Conservation (phyloP, 305 asterid genomes). For the Coffea humblotiana region DNA sequence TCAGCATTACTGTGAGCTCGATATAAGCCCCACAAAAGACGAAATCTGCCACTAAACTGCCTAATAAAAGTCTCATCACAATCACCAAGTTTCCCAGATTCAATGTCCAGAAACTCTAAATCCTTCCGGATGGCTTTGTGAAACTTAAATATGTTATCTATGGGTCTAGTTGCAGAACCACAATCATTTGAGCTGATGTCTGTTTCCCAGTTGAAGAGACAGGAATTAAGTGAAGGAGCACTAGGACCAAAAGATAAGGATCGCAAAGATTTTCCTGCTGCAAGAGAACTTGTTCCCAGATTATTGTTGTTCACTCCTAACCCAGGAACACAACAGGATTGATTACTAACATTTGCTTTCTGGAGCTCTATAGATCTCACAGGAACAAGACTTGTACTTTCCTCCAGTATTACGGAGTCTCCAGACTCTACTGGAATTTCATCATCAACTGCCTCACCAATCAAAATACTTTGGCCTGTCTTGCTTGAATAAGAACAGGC, state of each 20-base stretch:
- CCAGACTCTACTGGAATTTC: slow-evolving; percentile 41
- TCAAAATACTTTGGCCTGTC: slow-evolving; percentile 28
- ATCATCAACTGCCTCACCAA: slow-evolving; percentile 35
- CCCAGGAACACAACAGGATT: slow-evolving; percentile 94
- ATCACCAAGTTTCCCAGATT: slow-evolving; percentile 78
- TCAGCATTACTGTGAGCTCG: slow-evolving; percentile 99
- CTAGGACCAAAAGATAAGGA: slow-evolving; percentile 70
- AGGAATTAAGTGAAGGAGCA: slow-evolving; percentile 91
- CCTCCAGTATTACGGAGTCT: slow-evolving; percentile 33
- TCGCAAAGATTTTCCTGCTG: slow-evolving; percentile 76
- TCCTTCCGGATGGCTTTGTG: slow-evolving; percentile 97
- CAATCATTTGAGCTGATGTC: slow-evolving; percentile 50
- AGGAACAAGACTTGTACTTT: slow-evolving; percentile 38
- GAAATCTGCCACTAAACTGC: slow-evolving; percentile 89
- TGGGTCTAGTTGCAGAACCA: slow-evolving; percentile 69
- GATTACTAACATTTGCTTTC: slow-evolving; percentile 48
- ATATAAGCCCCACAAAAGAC: slow-evolving; percentile 88
- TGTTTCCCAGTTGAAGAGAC: slow-evolving; percentile 93
- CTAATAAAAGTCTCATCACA: slow-evolving; percentile 75
- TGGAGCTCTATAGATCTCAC: slow-evolving; percentile 38
- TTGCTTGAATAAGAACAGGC: slow-evolving; percentile 50
- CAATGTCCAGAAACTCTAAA: slow-evolving; percentile 84
- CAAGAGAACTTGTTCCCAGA: slow-evolving; percentile 64
- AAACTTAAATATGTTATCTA: slow-evolving; percentile 86
- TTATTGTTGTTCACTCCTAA: slow-evolving; percentile 72